Base-by-base conservation (phyloP, 768 basidiomycete genomes). In the Tylopilus vinaceipallidus region DNA sequence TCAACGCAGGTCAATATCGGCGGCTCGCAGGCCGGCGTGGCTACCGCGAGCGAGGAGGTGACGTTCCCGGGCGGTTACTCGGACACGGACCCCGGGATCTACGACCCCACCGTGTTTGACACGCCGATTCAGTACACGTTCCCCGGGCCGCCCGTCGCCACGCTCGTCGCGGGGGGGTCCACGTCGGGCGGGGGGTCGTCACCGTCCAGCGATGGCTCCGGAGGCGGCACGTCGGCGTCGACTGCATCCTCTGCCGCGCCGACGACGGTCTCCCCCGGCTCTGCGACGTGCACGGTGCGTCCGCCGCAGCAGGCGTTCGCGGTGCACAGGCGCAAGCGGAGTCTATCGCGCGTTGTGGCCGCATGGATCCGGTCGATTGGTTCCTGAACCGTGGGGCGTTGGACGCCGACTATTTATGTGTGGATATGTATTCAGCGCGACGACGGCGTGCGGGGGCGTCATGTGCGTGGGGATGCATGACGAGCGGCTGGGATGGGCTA, bases 41-140 rank as follows among this genome's bases (percentile, higher is more conserved):
- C 84, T 3, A 58, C 63, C 0, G 20, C 66, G 4, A 67, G 60
- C 51, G 79, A 84, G 42, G 79, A 82, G 29, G 86, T 86, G 34
- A 73, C 68, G 30, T 73, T 91, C 50, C 89, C 89, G 1, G 88
- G 88, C 20, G 88, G 79, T 16, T 91, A 91, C 70, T 75, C 63
- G 22, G 83, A 86, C 62, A 73, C 59, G 30, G 86, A 90, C 56
- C 81, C 87, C 4, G 88, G 88, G 39, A 84, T 91, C 63, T 79
- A 80, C 50, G 80, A 75, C 52, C 74, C 76, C n/a, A 62, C 69
- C 32, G 14, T 73, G 13, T 70, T 72, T 35, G 49, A 65, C 29
- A 66, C 61, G 5, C 70, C 71, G 4, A 37, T 52, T 7, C 52
- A 63, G 24, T 66, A 68, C 75, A 81, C 59, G 41, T 82, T 80